Conservation (phyloP, 2,329 filamentous ascomycete genomes). For the Nemania sp. region DNA sequence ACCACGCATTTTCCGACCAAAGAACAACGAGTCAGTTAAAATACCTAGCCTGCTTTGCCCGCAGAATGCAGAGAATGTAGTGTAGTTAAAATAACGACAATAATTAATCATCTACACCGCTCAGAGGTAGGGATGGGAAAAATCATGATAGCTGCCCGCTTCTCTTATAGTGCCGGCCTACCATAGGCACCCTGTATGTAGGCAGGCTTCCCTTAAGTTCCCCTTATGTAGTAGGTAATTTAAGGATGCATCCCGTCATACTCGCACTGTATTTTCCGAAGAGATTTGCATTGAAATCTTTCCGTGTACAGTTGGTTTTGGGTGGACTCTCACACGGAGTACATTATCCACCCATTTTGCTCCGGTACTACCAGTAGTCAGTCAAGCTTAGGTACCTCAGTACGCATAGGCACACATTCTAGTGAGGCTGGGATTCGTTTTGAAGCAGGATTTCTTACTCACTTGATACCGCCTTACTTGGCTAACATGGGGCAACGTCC, state of each 20-base stretch:
- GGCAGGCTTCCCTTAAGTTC: background rate
- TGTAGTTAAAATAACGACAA: background rate
- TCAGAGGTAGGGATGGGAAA: background rate
- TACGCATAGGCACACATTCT: conserved; percentile 11
- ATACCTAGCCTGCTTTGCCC: conserved; percentile 2
- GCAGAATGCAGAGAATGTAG: background rate
- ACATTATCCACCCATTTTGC: conserved; percentile 16
- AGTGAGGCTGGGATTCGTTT: conserved; percentile 35
- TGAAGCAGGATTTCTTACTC: conserved; percentile 37
- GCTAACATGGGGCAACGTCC: conserved; percentile 23
- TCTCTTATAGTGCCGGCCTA: background rate
- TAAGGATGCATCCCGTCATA: background rate
- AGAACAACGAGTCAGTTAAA: conserved; percentile 28
- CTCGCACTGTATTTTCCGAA: conserved; percentile 23
- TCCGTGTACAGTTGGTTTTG: background rate
- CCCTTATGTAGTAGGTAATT: background rate
- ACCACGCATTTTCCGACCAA: conserved; percentile 30
- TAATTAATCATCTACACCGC: conserved; percentile 4
- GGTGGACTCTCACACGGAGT: background rate
- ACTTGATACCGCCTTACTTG: conserved; percentile 29
- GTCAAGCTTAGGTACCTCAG: conserved; percentile 13
- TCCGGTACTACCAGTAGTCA: conserved; percentile 12
- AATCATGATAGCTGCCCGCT: conserved; percentile 2
- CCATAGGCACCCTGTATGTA: too few relatives aligned
- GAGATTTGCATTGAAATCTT: conserved; percentile 10